Percentiles rank a stretch among this genome's conserved stretches.
phyloP scores from a whole-genome alignment of 2,329 filamentous ascomycete species.

The Aspergillus brasiliensis region DNA sequence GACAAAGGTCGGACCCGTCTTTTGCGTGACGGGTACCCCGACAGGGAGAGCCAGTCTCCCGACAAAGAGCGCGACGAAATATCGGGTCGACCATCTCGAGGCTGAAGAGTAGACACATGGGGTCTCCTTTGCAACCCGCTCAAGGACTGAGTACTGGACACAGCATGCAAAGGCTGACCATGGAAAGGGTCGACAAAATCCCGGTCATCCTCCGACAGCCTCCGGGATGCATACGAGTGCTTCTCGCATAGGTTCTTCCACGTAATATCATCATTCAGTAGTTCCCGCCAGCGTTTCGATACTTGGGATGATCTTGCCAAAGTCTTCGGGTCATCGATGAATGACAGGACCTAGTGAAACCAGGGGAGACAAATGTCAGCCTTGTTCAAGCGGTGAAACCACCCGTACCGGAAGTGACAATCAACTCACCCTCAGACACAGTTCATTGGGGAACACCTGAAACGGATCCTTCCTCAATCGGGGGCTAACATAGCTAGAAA shows the following conservation, averaged over 20 bases:
- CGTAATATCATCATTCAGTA: constrained; percentile 93
- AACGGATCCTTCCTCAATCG: constrained; percentile 96
- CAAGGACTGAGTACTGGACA: constrained; percentile 23
- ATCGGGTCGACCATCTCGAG: constrained; percentile 52
- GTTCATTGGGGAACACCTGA: constrained; percentile 83
- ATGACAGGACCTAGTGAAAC: constrained; percentile 75
- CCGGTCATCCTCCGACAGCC: constrained; percentile 51
- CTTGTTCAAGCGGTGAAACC: neutral
- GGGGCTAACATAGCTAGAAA: constrained; percentile 93
- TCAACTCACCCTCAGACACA: constrained; percentile 76
- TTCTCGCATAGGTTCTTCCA: constrained; percentile 98
- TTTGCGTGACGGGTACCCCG: constrained; percentile 37
- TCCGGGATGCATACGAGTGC: constrained; percentile 86
- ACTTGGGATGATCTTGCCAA: constrained; percentile 92
- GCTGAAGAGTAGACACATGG: constrained; percentile 31
- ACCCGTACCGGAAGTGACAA: neutral
- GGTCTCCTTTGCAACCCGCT: constrained; percentile 29
- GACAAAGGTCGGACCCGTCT: constrained; percentile 69
- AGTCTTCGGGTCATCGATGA: constrained; percentile 95
- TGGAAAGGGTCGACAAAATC: constrained; percentile 41
- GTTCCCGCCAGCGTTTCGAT: constrained; percentile 89
- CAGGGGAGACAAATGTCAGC: constrained; percentile 16
- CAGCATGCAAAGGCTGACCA: constrained; percentile 26
- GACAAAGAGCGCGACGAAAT: constrained; percentile 44
- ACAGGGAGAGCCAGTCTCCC: constrained; percentile 35